Evolutionary conservation across 345 rosid species (phyloP).

Genomic region (rapeseed (Brassica napus)): Da-Ae NC_063434.1:15869501-15870000

Average conservation of each 20-base stretch:
- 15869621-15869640: not conserved
- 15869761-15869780: not conserved
- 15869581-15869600: not conserved
- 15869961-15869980: slow-evolving; percentile 19
- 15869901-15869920: slow-evolving; percentile 36
- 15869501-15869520: not conserved
- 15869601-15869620: not conserved
- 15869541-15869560: not conserved
- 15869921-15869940: slow-evolving; percentile 22
- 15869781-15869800: not conserved
- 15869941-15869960: not conserved
- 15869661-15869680: not conserved
- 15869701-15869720: not conserved
- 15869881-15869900: slow-evolving; percentile 43
- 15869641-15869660: not conserved
- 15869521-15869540: not conserved
- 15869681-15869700: not conserved
- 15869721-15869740: slow-evolving; percentile 11
- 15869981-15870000: slow-evolving; percentile 42
- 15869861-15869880: slow-evolving; percentile 45
- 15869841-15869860: slow-evolving; percentile 42
- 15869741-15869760: not conserved
- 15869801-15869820: slow-evolving; percentile 23
- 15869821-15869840: slow-evolving; percentile 52
- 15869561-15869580: not conserved